Evolutionary conservation across 1,284 basidiomycete genomes (phyloP).

Genomic region (Xanthoconium separans): DNA sequence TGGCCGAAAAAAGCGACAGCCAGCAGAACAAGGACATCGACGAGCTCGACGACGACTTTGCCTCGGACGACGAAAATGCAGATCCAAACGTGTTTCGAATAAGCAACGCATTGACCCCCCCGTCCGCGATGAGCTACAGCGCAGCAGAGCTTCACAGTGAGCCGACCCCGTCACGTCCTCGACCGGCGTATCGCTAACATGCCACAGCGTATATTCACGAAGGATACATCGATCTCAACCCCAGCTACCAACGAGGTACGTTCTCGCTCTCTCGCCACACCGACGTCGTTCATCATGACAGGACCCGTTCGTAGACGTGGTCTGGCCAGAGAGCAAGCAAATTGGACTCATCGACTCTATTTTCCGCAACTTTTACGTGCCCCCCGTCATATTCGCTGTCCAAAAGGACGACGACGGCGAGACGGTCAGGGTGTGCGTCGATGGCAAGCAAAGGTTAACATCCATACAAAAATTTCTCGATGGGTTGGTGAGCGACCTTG

Average conservation of each 20-base stretch:
- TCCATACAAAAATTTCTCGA: constrained; percentile 72
- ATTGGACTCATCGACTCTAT: constrained; percentile 72
- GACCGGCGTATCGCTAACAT: constrained; percentile 4
- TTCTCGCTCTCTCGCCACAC: background rate
- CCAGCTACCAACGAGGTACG: constrained; percentile 67
- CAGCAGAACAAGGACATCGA: constrained; percentile 43
- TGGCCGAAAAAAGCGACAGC: constrained; percentile 18
- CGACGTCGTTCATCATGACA: constrained; percentile 1
- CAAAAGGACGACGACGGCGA: constrained; percentile 52
- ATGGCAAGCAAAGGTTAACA: constrained; percentile 74
- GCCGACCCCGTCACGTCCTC: constrained; percentile 15
- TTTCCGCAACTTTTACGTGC: constrained; percentile 72
- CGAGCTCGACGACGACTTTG: constrained; percentile 48
- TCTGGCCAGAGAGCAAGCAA: constrained; percentile 71
- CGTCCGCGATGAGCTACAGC: constrained; percentile 38
- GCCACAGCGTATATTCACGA: constrained; percentile 57
- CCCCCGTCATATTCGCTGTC: constrained; percentile 70
- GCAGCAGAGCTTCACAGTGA: constrained; percentile 55
- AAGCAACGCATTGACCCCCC: constrained; percentile 40
- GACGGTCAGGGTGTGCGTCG: constrained; percentile 62
- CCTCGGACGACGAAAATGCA: constrained; percentile 35
- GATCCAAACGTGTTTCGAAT: constrained; percentile 49
- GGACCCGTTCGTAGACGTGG: constrained; percentile 49
- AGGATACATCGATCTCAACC: constrained; percentile 62
- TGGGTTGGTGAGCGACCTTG: constrained; percentile 49